These are phyloP conservation scores for Solanum dulcamara DNA, from an alignment of 257 asterid species.

Conservation along the genomic window DNA sequence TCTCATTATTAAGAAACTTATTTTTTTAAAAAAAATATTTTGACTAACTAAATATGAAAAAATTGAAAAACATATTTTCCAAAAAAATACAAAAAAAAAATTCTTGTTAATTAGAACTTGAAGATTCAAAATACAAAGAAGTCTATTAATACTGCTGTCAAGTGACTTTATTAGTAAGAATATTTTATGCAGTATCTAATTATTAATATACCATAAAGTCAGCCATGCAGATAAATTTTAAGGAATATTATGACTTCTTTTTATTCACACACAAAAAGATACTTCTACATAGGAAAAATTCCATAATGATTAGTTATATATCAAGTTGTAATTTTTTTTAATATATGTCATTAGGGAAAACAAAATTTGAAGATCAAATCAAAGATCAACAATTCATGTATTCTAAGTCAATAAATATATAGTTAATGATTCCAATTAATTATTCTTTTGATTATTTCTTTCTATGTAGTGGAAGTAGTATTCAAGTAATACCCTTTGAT, in stretches of 20 bases:
- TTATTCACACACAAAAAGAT: neutral
- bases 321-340: neutral
- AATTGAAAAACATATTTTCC: neutral
- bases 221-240: neutral
- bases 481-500: neutral
- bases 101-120: neutral
- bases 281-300: neutral
- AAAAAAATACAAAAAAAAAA: neutral
- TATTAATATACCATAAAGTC: neutral
- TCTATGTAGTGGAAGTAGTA: neutral
- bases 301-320: neutral
- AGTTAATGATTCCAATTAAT: neutral
- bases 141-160: neutral
- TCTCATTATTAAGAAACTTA: neutral
- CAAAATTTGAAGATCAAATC: neutral
- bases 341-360: neutral
- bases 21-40: neutral
- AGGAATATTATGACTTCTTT: neutral
- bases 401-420: neutral
- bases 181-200: neutral
- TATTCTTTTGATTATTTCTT: neutral
- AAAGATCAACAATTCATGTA: neutral
- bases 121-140: neutral
- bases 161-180: neutral
- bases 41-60: neutral